Evolutionary conservation across 1,284 basidiomycete genomes (phyloP), one percentile per base, ranked within the genome.

Genomic region (Austroboletus novae-zelandiae): DNA sequence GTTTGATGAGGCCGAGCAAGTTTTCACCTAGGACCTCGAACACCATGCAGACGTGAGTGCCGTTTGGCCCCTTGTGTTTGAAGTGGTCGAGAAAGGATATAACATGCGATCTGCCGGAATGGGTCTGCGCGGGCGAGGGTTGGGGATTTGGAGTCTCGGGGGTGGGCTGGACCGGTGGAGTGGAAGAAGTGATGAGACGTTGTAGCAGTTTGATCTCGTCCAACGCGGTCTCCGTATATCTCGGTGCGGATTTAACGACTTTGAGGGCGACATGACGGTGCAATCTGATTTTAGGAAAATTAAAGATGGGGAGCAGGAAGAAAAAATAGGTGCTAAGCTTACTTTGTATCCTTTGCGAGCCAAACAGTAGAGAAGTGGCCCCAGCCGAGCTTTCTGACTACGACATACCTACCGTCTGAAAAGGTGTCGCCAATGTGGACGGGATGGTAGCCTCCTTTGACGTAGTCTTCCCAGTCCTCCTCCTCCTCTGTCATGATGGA

Each of bases 11-110:
- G 3, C 95, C 95, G 1, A 99, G 82, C n/a, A 99, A 75, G 68
- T 98, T 98, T 74, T 99, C 97, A 51, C 97, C 96, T 10, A 99
- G 81, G 32, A 99, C 97, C 72, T 99, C 96, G 66, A 98, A 98
- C 15, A 99, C 96, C 96, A 99, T 99, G 80, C 97, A 99, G 57
- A 99, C 91, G 72, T 99, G 96, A 17, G 85, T 89, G 43, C 96
- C 96, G 68, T 99, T 98, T 14, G 95, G 95, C 0, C 96, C 97
- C 54, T 89, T 89, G 73, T 99, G 97, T 35, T 89, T 84, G 71
- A 99, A 99, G 68, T 98, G 93, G 74, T 99, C 96, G 43, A 99
- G 86, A 62, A 99, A 91, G 29, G 91, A 91, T 67, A 98, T 96
- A 71, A 98, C 94, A 64, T 92, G 89, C 6, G 86, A 84, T 54